Evolutionary conservation across 225 moss, liverwort and hornwort species (phyloP), one percentile per base, ranked within the genome.

Genomic region (Marchantia polymorpha): DNA sequence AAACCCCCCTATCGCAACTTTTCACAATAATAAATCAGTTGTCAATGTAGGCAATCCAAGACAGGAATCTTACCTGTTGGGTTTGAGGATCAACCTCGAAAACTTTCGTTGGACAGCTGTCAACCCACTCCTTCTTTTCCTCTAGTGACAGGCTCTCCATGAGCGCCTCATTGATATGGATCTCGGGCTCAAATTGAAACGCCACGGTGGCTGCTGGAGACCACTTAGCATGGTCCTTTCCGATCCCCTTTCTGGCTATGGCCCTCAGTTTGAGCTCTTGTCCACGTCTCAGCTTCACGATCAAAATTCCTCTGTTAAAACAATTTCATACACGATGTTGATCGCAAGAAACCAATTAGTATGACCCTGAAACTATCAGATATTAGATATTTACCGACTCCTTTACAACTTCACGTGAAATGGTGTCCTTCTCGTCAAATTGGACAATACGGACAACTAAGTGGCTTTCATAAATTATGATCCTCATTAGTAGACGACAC

Each of bases 191-290:
- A 77, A 89, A 99, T 71, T 99, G 97, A 77, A 91, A 94, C 48
- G 97, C 88, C 58, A 99, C 97, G 76, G 95, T 99, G 53, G 97
- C 94, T 75, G 93, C 93, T n/a, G 97, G 94, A 73, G 97, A 97
- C 94, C 94, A 94, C 84, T 97, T 97, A 12, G 94, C 94, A 82
- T 97, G 97, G 85, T 94, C 94, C 85, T 94, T 93, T 15, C 97
- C 94, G 17, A 97, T 97, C 29, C 97, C 94, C 81, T 97, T 94
- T 68, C 97, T 89, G 31, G 94, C 97, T 70, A 94, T 94, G 14
- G 94, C 97, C 68, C 94, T 92, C 75, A 94, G 87, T 84, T 94
- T 97, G 79, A 97, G 84, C 64, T 97, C 97, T 86, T 97, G 97
- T 77, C 94, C 94, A 82, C 91, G 92, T 54, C 94, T 88, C 79